Evolutionary conservation across 192 early-diverging fungal species (phyloP).

Genomic region (Coemansia pectinata): DNA sequence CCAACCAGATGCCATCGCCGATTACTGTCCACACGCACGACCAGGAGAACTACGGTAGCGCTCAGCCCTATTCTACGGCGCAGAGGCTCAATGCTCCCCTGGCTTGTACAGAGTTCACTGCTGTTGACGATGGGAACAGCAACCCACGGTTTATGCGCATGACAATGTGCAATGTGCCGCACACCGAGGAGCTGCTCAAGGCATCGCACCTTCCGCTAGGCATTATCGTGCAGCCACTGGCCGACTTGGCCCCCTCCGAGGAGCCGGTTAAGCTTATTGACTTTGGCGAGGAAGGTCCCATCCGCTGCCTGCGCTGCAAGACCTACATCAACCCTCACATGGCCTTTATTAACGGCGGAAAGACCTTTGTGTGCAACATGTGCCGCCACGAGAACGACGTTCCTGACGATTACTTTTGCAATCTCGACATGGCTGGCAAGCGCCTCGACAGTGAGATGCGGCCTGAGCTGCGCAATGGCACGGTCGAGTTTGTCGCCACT

Average conservation of each 20-base stretch:
- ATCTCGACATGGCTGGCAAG: conserved; percentile 89
- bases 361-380: conserved; percentile 92
- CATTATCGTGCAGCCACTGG: conserved; percentile 89
- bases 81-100: conserved; percentile 73
- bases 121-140: conserved; percentile 90
- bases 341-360: conserved; percentile 85
- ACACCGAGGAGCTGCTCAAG: conserved; percentile 76
- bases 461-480: conserved; percentile 88
- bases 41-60: conserved; percentile 64
- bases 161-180: conserved; percentile 85
- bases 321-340: conserved; percentile 94
- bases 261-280: conserved; percentile 78
- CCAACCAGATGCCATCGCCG: conserved; percentile 92
- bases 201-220: conserved; percentile 83
- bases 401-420: conserved; percentile 88
- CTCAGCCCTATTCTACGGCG: conserved; percentile 72
- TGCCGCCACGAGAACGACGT: conserved; percentile 86
- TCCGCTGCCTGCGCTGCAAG: conserved; percentile 88
- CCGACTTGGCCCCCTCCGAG: conserved; percentile 76
- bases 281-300: conserved; percentile 82
- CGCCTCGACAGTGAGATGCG: conserved; percentile 81
- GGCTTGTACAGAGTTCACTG: conserved; percentile 74
- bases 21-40: conserved; percentile 81
- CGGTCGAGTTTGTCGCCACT: conserved; percentile 87
- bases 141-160: conserved; percentile 90